Evolutionary conservation across 495 filamentous ascomycete genomes (phyloP), one percentile per base, ranked within the genome.

Genomic region (Monascus purpureus): DNA sequence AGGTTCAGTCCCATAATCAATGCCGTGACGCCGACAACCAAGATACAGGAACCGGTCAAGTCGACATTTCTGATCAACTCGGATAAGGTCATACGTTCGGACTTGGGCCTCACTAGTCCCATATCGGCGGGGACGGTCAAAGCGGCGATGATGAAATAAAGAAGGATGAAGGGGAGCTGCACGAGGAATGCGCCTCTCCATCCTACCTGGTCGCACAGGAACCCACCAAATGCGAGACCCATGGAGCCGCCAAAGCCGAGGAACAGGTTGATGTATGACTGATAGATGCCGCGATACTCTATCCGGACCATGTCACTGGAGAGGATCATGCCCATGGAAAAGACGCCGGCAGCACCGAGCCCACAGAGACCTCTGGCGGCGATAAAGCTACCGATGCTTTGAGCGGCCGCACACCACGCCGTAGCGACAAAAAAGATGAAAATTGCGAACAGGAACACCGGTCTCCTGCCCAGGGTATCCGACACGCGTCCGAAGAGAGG

Each of bases 1-100:
- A 83, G 63, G 29, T 75, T 86, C 45, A 87, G 52, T 0, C 78
- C 80, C 23, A 87, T 61, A 35, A 90, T 80, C 30, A 86, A 49
- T 29, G 68, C 65, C 1, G 76, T 79, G 6, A 80, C 71, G 1
- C 66, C 66, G 0, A 61, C 45, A n/a, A 75, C 73, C 43, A 87
- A 52, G 12, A 81, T 55, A 18, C 72, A 37, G 0, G 80, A 79
- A 0, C 82, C 82, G 17, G 53, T 55, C 35, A 76, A 57, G 47
- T 90, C 82, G 41, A 86, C 80, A 19, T 62, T 67, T 38, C 60
- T 67, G 49, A 86, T 63, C 4, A 72, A 62, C 39, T 77, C 70
- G 37, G 47, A 39, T 11, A 80, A 33, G 2, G 61, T 61, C 50
- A 68, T 43, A 17, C 41, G 40, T 27, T 59, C 56, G n/a, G 59